Evolutionary conservation across 768 basidiomycete species (phyloP).

Genomic region (Russula vinacea): DNA sequence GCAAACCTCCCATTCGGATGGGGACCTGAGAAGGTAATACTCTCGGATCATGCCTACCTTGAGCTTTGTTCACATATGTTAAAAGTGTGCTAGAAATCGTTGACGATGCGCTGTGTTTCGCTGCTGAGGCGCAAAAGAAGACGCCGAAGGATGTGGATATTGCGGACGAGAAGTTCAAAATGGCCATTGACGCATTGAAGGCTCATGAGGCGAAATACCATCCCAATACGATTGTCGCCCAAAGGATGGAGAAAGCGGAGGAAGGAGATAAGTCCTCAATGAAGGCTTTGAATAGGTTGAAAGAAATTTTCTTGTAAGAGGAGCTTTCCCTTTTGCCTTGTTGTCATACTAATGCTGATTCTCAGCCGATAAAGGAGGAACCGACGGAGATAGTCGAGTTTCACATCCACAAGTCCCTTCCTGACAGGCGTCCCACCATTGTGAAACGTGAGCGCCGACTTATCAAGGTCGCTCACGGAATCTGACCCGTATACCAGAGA

Average conservation of each 20-base stretch:
- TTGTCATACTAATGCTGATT: not conserved
- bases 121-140: not conserved
- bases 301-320: not conserved
- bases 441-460: slow-evolving; percentile 6
- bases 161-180: not conserved
- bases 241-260: not conserved
- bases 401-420: slow-evolving; percentile 5
- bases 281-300: not conserved
- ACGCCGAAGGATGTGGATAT: not conserved
- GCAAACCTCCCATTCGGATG: not conserved
- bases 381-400: slow-evolving; percentile 4
- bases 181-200: not conserved
- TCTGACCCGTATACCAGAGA: not conserved
- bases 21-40: not conserved
- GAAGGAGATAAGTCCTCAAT: not conserved
- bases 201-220: not conserved
- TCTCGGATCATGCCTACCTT: not conserved
- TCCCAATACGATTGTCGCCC: not conserved
- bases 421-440: not conserved
- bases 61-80: not conserved
- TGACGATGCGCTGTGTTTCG: slow-evolving; percentile 7
- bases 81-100: not conserved
- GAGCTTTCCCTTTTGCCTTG: not conserved
- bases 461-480: not conserved
- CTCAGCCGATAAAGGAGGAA: not conserved